Percentiles rank a stretch among this genome's conserved stretches.
Evolutionary conservation across 2,329 filamentous ascomycete genomes (phyloP).

Genomic region (Boeremia lycopersici): DNA sequence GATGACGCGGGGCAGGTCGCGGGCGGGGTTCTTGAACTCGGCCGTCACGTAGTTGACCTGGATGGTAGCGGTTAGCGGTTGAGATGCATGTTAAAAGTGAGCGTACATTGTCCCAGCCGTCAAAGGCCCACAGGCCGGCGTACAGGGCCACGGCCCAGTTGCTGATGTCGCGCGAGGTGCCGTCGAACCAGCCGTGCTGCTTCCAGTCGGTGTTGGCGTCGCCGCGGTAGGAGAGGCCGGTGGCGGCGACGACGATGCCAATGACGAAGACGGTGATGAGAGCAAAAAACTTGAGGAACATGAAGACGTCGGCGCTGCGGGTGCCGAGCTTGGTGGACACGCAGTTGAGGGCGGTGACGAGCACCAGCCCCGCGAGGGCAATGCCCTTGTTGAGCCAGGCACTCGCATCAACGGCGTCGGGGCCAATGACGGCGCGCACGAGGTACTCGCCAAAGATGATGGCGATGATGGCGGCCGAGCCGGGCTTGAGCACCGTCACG

Average conservation of each 20-base stretch:
- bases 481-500: constrained; percentile 91
- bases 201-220: constrained; percentile 86
- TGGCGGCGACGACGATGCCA: constrained; percentile 86
- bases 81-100: too few species aligned
- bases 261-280: constrained; percentile 84
- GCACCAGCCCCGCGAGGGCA: constrained; percentile 74
- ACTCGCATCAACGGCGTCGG: constrained; percentile 80
- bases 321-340: constrained; percentile 88
- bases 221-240: constrained; percentile 79
- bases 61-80: too few species aligned
- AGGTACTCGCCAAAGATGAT: constrained; percentile 99
- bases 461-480: constrained; percentile 88
- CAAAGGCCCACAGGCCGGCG: constrained; percentile 95
- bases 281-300: constrained; percentile 96
- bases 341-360: constrained; percentile 86
- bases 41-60: constrained; percentile 98
- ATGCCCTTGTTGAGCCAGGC: constrained; percentile 91
- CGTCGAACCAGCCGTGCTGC: constrained; percentile 83
- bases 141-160: constrained; percentile 95
- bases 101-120: constrained; percentile 94
- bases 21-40: constrained; percentile 89
- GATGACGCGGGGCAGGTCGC: constrained; percentile 91
- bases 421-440: constrained; percentile 83
- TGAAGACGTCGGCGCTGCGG: constrained; percentile 85
- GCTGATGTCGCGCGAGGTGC: constrained; percentile 78